These are phyloP conservation scores for Aspergillus sp. DNA, from an alignment of 2,329 filamentous ascomycete species.

Conservation along the genomic window DNA sequence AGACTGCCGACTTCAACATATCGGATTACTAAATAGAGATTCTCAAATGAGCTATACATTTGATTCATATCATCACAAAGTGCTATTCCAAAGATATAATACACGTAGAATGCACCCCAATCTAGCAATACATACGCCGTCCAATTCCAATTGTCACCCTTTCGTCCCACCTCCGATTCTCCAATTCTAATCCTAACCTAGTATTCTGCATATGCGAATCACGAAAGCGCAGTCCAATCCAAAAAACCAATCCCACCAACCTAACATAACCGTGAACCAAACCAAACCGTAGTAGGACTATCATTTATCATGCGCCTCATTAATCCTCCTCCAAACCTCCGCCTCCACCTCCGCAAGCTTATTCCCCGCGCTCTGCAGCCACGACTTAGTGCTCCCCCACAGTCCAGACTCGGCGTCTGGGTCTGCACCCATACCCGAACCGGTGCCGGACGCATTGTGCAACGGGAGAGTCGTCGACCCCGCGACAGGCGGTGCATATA, in stretches of 20 bases:
- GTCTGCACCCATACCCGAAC: conserved; percentile 18
- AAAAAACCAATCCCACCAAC: not conserved
- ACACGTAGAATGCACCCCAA: not conserved
- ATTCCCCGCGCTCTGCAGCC: conserved; percentile 41
- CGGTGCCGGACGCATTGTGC: conserved; percentile 15
- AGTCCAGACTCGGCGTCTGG: conserved; percentile 30
- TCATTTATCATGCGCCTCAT: conserved; percentile 34
- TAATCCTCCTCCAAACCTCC: conserved; percentile 50
- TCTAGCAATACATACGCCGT: too few relatives aligned
- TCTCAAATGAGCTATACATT: not conserved
- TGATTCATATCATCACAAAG: not conserved
- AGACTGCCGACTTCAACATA: conserved; percentile 4
- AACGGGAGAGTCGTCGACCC: conserved; percentile 15
- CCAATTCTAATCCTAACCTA: too few relatives aligned
- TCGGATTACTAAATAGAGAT: conserved; percentile 1
- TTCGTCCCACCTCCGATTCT: too few relatives aligned
- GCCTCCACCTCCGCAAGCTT: conserved; percentile 47
- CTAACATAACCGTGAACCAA: not conserved
- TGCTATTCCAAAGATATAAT: not conserved
- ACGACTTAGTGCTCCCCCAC: conserved; percentile 43
- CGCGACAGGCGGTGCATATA: conserved; percentile 24
- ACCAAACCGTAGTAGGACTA: not conserved
- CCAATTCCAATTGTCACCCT: too few relatives aligned
- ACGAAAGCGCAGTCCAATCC: not conserved
- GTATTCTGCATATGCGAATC: too few relatives aligned